A percentile compares a stretch with the other conserved stretches of the same genome.
Conservation (phyloP, 2,329 filamentous ascomycete genomes). For the Exophiala aquamarina region DNA sequence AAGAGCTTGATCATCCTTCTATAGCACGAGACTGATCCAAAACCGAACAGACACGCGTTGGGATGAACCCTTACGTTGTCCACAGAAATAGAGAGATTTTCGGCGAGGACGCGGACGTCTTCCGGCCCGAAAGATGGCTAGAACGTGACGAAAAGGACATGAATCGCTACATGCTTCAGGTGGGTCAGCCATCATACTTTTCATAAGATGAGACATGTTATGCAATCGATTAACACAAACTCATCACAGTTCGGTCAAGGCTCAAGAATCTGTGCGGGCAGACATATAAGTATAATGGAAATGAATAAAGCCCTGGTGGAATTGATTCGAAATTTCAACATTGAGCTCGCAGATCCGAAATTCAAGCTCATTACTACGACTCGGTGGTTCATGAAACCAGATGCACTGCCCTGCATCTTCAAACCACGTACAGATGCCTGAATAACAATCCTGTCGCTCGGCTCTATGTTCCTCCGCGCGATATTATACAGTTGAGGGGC, state of each 20-base stretch:
- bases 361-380: background rate
- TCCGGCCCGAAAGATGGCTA: constrained; percentile 57
- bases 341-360: constrained; percentile 9
- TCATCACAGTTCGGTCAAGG: background rate
- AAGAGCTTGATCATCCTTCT: too few relatives aligned
- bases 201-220: too few relatives aligned
- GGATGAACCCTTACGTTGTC: background rate
- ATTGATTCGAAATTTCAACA: constrained; percentile 10
- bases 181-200: background rate
- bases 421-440: background rate
- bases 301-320: constrained; percentile 25
- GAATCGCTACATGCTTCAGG: background rate
- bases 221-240: background rate
- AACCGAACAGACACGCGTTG: background rate
- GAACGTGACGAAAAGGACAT: constrained; percentile 6
- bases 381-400: background rate
- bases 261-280: background rate
- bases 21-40: background rate
- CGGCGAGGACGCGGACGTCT: constrained; percentile 56
- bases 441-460: constrained; percentile 48
- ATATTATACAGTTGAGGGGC: too few relatives aligned
- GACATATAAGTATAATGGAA: constrained; percentile 10
- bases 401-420: background rate
- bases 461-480: too few relatives aligned
- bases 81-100: constrained; percentile 43